Evolutionary conservation across 176 grass and related monocot genomes (phyloP), one percentile per base, ranked within the genome.

Genomic region (Eragrostis nindensis): DNA sequence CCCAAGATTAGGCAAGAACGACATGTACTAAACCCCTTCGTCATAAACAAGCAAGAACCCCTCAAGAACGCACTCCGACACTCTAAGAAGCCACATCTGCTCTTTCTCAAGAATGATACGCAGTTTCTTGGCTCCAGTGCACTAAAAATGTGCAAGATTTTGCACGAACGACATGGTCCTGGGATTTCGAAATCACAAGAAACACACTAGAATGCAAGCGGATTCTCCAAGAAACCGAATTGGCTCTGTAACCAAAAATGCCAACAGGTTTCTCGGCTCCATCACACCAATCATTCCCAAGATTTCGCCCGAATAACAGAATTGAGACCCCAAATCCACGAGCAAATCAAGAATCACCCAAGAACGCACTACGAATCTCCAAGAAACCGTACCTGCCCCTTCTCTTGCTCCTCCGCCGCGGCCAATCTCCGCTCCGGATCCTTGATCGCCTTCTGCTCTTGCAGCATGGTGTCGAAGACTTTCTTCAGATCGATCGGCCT

Each of bases 381-480:
- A 49, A 65, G 75, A 78, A 49, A 50, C 42, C 75, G 12, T 8
- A 78, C 75, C 75, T 22, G 42, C 12, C 32, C 5, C 26, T 14
- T 13, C 12, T 47, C 39, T 38, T 3, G 25, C 4, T 42, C 36
- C 50, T 40, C 52, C n/a, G n/a, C 36, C 16, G 5, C 14, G 40
- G 39, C 24, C 24, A 25, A 61, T 46, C 11, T 21, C 55, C 41
- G 8, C 21, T 76, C 39, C 73, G 9, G 15, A n/a, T 41, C 72
- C 21, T 6, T n/a, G 30, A 5, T 41, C 50, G 12, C 0, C 14
- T 7, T 0, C n/a, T n/a, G n/a, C n/a, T n/a, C n/a, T 41, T 14
- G 5, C 18, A 64, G 8, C 43, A 78, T 15, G 43, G 11, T 18
- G 5, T 78, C 60, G 27, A 49, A 65, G 17, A 2, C 26, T n/a